Percentiles rank a stretch among this genome's conserved stretches.
phyloP scores from a whole-genome alignment of 2,329 filamentous ascomycete species.

The Hypoxylon sp. region DNA sequence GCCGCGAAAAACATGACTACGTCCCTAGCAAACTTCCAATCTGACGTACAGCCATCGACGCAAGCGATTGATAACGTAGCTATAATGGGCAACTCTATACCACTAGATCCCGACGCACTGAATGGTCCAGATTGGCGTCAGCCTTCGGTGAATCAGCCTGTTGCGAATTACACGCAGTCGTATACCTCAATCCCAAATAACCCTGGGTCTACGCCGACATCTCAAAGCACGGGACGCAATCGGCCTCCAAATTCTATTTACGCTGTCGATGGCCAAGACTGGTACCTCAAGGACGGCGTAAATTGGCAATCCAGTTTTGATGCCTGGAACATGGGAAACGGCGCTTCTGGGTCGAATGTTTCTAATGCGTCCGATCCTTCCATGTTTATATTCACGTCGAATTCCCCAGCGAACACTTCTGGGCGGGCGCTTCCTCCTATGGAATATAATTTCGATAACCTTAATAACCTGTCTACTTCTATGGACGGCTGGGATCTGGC shows the following conservation, averaged over 20 bases:
- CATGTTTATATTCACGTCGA: constrained; percentile 49
- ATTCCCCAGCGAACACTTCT: constrained; percentile 28
- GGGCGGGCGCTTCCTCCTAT: constrained; percentile 39
- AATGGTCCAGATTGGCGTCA: constrained; percentile 45
- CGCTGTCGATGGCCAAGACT: constrained; percentile 65
- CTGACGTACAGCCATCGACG: constrained; percentile 32
- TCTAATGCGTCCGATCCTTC: constrained; percentile 50
- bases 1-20: constrained; percentile 45
- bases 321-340: constrained; percentile 59
- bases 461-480: constrained; percentile 45
- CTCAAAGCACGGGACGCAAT: constrained; percentile 44
- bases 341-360: constrained; percentile 44
- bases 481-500: constrained; percentile 49
- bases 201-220: constrained; percentile 36
- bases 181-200: constrained; percentile 43
- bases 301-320: constrained; percentile 70
- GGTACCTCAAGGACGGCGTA: constrained; percentile 68
- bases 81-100: constrained; percentile 41
- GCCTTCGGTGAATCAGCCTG: constrained; percentile 41
- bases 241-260: constrained; percentile 51
- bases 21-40: constrained; percentile 43
- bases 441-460: constrained; percentile 47
- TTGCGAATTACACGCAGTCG: constrained; percentile 48
- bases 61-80: constrained; percentile 40
- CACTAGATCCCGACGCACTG: constrained; percentile 39